Evolutionary conservation across 1,139 yeast genomes (phyloP).

Genomic region (Nakaseomyces delphensis): DNA sequence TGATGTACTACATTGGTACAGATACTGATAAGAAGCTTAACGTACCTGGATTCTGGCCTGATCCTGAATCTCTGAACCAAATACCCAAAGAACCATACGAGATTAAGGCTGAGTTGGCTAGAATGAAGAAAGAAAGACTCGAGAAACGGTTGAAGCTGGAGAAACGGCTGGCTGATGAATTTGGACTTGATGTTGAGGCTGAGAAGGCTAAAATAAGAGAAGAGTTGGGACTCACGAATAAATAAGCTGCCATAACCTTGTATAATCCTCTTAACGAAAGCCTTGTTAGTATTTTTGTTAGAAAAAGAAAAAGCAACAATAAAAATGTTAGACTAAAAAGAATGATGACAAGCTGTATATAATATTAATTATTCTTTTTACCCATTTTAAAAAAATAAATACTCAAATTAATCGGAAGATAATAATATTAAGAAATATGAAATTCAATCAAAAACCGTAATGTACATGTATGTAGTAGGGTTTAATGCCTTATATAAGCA

Average conservation of each 20-base stretch:
- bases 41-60: conserved; percentile 97
- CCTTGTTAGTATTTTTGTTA: too few relatives aligned
- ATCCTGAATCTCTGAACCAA: conserved; percentile 81
- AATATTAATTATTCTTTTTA: background rate
- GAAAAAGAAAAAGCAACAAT: too few relatives aligned
- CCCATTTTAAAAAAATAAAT: too few relatives aligned
- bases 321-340: conserved; percentile 1
- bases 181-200: conserved; percentile 49
- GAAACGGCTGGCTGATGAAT: conserved; percentile 55
- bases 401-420: background rate
- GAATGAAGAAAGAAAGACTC: conserved; percentile 65
- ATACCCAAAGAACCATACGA: conserved; percentile 91
- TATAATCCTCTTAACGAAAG: too few relatives aligned
- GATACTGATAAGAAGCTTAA: conserved; percentile 84
- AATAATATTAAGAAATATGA: background rate
- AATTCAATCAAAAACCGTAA: too few relatives aligned
- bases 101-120: conserved; percentile 80
- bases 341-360: background rate
- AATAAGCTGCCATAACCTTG: too few relatives aligned
- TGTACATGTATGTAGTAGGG: too few relatives aligned
- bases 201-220: conserved; percentile 32
- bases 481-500: too few relatives aligned
- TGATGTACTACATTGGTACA: conserved; percentile 87
- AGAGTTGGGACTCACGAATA: conserved; percentile 15
- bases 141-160: conserved; percentile 71